Base-by-base conservation (phyloP, 73 alveolate genomes). In the Paramecium pentaurelia region DNA sequence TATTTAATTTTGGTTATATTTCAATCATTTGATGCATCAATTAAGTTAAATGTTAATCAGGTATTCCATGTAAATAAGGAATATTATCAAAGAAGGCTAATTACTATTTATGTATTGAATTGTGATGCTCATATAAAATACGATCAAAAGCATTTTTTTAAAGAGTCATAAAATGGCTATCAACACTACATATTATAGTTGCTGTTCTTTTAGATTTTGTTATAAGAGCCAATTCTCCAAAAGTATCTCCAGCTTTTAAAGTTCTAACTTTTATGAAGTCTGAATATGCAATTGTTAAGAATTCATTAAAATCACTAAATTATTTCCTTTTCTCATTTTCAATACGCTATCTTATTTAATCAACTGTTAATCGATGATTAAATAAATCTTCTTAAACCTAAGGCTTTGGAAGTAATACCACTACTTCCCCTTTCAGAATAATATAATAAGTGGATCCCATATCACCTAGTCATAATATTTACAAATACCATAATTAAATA, bases 151-250 rank as follows among this genome's bases (percentile, higher is more conserved):
- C 95, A 18, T 71, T 88, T 71, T 95, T 88, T 47, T 93, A 89
- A 36, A 98, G 95, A 51, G 88, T 91, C 59, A 97, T 98, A 86
- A 98, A 88, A 54, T 97, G 98, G 30, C 98, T 92, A 37, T 95
- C 98, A 42, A 95, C 97, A 68, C 90, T 96, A 28, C 99, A 95
- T 27, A 80, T 92, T 11, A 97, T 97, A 1, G 99, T 97, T 12
- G 99, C 99, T 47, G 99, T 97, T 80, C 99, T 93, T 68, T 93
- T 96, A 54, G 96, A 93, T 59, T 93, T 92, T 73, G 96, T 96
- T 7, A 97, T 86, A 32, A 98, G 87, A 38, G 99, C 99, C n/a
- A 98, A 86, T 92, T 98, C 99, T 6, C 99, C 99, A 70, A 98
- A 98, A 11, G 96, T 93, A 70, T 93, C 96, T 30, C 99, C 99